These are phyloP conservation scores for Sesbania bispinosa DNA, from an alignment of 306 rosid species.

Conservation along the genomic window DNA sequence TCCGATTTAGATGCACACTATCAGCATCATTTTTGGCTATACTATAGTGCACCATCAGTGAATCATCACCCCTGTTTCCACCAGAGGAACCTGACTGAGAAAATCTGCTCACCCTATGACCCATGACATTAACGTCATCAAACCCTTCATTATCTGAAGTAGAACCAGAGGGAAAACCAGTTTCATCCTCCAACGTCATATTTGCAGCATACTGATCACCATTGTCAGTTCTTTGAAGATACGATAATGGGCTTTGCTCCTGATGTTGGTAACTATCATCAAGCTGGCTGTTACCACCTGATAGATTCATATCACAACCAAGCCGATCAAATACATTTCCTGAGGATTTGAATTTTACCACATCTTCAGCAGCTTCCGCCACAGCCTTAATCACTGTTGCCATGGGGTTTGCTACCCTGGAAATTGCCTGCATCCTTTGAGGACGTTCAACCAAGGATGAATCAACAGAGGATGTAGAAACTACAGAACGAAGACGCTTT, in stretches of 20 bases:
- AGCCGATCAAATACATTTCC: conserved; percentile 84
- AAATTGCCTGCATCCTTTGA: conserved; percentile 44
- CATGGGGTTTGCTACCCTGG: conserved; percentile 72
- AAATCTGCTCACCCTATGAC: conserved; percentile 40
- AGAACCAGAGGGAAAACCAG: conserved; percentile 60
- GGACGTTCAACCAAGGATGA: conserved; percentile 52
- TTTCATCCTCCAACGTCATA: conserved; percentile 47
- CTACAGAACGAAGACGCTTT: conserved; percentile 88
- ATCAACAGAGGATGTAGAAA: conserved; percentile 56
- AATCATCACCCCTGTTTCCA: conserved; percentile 50
- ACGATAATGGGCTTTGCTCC: conserved; percentile 36
- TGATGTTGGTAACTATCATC: conserved; percentile 43
- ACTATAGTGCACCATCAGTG: conserved; percentile 40
- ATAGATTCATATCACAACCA: conserved; percentile 46
- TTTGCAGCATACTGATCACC: conserved; percentile 45
- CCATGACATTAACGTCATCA: conserved; percentile 47
- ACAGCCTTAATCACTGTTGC: conserved; percentile 79
- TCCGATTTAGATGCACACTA: conserved; percentile 27
- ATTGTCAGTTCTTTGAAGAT: conserved; percentile 34
- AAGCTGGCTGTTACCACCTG: conserved; percentile 34
- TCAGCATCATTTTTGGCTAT: conserved; percentile 49
- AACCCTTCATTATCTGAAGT: conserved; percentile 66
- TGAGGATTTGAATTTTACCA: conserved; percentile 54
- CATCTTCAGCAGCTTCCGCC: conserved; percentile 88
- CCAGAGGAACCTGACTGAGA: conserved; percentile 50